Evolutionary conservation across 192 early-diverging fungal species (phyloP).

Genomic region (Podila epigama): DNA sequence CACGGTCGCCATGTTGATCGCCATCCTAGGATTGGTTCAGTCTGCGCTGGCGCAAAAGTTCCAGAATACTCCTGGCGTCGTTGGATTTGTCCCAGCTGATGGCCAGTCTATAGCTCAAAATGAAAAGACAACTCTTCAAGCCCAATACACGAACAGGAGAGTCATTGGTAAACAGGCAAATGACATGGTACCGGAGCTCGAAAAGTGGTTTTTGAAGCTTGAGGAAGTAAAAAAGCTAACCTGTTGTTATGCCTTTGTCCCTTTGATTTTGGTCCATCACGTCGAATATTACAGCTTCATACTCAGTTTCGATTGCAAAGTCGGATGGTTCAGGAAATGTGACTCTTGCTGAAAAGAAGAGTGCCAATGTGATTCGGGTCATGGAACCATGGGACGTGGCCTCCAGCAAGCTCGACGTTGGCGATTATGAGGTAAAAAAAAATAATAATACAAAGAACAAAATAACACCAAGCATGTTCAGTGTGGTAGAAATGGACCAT

Average conservation of each 20-base stretch:
- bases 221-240: neutral
- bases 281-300: neutral
- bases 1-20: neutral
- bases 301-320: neutral
- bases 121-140: neutral
- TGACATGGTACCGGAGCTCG: neutral
- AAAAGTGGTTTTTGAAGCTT: neutral
- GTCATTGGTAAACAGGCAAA: neutral
- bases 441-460: too few species aligned
- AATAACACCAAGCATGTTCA: too few species aligned
- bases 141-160: neutral
- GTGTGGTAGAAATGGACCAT: too few species aligned
- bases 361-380: neutral
- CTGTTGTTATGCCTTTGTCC: neutral
- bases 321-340: neutral
- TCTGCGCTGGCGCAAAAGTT: neutral
- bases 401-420: neutral
- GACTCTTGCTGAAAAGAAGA: neutral
- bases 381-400: neutral
- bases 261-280: neutral
- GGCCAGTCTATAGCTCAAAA: conserved; percentile 1
- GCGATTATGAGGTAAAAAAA: neutral
- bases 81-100: neutral
- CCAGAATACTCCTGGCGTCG: neutral
- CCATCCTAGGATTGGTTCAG: too few species aligned